Conservation (phyloP, 495 filamentous ascomycete species). For the Penicillium fimorum region DNA sequence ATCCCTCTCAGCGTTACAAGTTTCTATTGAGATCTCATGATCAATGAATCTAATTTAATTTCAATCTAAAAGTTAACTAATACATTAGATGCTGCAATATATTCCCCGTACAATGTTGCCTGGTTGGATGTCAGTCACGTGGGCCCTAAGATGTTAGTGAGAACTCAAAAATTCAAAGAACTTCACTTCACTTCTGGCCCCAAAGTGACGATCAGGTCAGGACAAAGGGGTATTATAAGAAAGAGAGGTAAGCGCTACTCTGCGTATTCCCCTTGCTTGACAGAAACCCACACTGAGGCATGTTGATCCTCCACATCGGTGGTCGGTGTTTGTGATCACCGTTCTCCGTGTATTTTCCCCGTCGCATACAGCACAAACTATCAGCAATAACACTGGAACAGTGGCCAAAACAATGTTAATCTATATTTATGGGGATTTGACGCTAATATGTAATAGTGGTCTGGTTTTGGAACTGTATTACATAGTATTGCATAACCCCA, state of each 20-base stretch:
- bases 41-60: not conserved
- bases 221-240: not conserved
- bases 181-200: not conserved
- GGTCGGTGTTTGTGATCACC: constrained; percentile 27
- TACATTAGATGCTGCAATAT: not conserved
- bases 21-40: not conserved
- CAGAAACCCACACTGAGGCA: not conserved
- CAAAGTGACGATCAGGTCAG: not conserved
- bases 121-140: constrained; percentile 1
- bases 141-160: not conserved
- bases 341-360: constrained; percentile 15
- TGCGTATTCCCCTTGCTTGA: not conserved
- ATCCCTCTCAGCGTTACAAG: not conserved
- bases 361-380: not conserved
- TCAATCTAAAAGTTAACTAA: not conserved
- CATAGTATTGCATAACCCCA: constrained; percentile 4
- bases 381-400: not conserved
- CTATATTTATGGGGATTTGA: not conserved
- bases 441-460: constrained; percentile 5
- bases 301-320: constrained; percentile 19
- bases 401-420: not conserved
- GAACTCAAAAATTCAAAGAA: not conserved
- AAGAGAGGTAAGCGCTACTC: constrained; percentile 1
- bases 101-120: too few species aligned
- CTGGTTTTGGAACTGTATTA: not conserved